Evolutionary conservation across 2,329 filamentous ascomycete species (phyloP).

Genomic region (Cordyceps militaris): DNA sequence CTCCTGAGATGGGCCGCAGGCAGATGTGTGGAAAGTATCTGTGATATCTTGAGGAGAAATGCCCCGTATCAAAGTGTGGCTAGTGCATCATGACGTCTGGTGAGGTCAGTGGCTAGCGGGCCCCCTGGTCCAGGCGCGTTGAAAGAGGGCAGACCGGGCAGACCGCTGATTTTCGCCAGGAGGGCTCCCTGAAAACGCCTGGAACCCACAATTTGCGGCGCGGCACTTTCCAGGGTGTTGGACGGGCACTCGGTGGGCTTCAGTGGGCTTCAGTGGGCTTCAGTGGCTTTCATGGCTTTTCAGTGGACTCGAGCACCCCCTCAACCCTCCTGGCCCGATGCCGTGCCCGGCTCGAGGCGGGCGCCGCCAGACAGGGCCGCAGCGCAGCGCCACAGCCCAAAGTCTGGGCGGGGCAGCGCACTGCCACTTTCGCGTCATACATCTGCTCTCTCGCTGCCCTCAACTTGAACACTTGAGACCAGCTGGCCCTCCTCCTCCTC

Average conservation of each 20-base stretch:
- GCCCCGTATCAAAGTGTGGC: not conserved
- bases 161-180: not conserved
- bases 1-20: not conserved
- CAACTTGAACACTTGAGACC: not conserved
- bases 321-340: not conserved
- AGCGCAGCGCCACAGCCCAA: conserved; percentile 2
- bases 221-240: conserved; percentile 9
- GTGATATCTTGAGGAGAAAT: not conserved
- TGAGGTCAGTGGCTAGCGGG: not conserved
- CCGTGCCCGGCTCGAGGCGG: not conserved
- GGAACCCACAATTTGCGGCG: conserved; percentile 1
- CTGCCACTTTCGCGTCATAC: conserved; percentile 11
- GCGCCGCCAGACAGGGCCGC: not conserved
- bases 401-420: conserved; percentile 5
- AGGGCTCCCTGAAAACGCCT: not conserved
- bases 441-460: not conserved
- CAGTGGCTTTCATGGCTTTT: not conserved
- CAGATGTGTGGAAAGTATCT: not conserved
- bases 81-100: conserved; percentile 7
- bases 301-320: not conserved
- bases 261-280: not conserved
- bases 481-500: not conserved
- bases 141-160: not conserved
- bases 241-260: not conserved
- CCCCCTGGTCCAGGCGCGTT: not conserved